Base-by-base conservation (phyloP, 805 yeast genomes). In the Clavispora vitiphila region DNA sequence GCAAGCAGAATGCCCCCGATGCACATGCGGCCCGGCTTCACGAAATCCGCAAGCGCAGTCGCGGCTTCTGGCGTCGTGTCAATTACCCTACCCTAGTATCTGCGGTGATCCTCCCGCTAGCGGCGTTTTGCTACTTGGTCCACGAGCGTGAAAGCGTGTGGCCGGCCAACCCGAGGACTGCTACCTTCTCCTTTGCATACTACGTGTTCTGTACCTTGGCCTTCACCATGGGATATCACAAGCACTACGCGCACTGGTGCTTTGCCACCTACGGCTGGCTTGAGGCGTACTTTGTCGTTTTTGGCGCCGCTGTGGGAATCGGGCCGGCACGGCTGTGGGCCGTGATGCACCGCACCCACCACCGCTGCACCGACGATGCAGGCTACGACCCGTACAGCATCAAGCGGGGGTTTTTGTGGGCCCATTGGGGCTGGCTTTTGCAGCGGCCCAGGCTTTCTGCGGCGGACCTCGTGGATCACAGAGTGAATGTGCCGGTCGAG, bases 401-500 rank as follows among this genome's bases (percentile, higher is more conserved):
- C 29, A 77, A 90, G 56, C 74, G 85, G 44, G 96, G 97, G 0
- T 74, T 88, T 53, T 64, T 76, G 54, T 89, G 80, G 76, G 80
- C 91, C 25, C 96, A 89, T 64, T 70, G 88, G 65, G 97, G 96
- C 3, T 90, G 96, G 95, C 74, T 86, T 66, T 57, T 88, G 25
- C 69, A 83, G 44, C 74, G 74, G 50, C 89, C 86, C 49, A 68
- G 67, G 39, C 53, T 55, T 16, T 48, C 49, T 5, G 47, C 56
- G 0, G 67, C 67, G 3, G 30, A 14, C 14, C 14, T 26, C 14
- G 9, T 6, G 14, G 15, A 26, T 26, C 26, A 9, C 26, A 8
- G 26, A n/a, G n/a, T n/a, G n/a, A n/a, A n/a, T n/a, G n/a, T n/a
- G n/a, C n/a, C n/a, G n/a, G n/a, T n/a, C n/a, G n/a, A n/a, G n/a